Base-by-base conservation (phyloP, 1,139 yeast species). In the Saccharomycopsis crataegensis region DNA sequence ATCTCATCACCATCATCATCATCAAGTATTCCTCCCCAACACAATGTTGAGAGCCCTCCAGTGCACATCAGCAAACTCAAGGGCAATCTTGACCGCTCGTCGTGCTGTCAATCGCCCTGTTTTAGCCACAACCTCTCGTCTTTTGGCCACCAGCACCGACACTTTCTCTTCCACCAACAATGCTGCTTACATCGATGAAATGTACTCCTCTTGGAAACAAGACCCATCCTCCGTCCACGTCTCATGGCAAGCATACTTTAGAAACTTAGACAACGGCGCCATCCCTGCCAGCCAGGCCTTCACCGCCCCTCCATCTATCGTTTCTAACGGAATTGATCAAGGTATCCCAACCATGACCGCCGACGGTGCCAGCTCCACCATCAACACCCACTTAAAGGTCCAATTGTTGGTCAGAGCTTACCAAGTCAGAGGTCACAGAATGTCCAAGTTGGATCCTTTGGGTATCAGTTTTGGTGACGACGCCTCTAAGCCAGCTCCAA, bases 361-460 rank as follows among this genome's bases (percentile, higher is more conserved):
- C 8, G 56, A 57, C 59, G 65, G 63, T 46, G 59, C 63, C 8
- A 67, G 74, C 58, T 82, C 80, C 64, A 90, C 85, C 62, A 90
- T 93, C 53, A 79, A 88, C 62, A 79, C 89, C 59, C 99, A 94
- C 70, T 80, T 93, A 77, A 94, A 93, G 72, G 95, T 90, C 31
- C 99, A 93, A 77, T 80, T 93, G 63, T 78, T 93, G 64, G 98
- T 94, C 59, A 87, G 99, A 70, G 99, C 99, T 46, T 94, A 91
- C 74, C 99, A 93, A 75, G 99, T 93, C 53, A 83, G 98, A 71
- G 99, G 99, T 61, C 99, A 93, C 70, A 87, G 84, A 70, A 89
- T 88, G 74, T 97, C 99, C 50, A 86, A 83, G 66, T 85, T 91
- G 59, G 99, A 93, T 71, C 99, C 99, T 16, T 76, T 93, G 67